phyloP scores from a whole-genome alignment of 2,329 filamentous ascomycete genomes.

The Aspergillus neotritici region DNA sequence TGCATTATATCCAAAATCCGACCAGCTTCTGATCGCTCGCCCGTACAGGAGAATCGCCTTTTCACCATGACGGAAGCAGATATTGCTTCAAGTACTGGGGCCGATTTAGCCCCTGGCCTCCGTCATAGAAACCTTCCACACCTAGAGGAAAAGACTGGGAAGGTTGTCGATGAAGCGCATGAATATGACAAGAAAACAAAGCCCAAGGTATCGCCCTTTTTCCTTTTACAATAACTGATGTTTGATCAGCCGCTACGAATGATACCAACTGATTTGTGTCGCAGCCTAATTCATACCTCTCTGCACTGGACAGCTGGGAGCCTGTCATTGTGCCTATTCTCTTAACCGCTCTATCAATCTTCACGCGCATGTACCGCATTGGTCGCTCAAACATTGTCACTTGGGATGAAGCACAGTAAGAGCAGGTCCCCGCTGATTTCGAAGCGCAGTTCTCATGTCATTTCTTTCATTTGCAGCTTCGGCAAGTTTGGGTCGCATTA shows the following conservation, averaged over 20 bases:
- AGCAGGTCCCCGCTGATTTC: neutral
- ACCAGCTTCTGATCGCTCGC: too few relatives aligned
- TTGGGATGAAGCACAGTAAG: conserved; percentile 71
- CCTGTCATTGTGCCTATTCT: conserved; percentile 58
- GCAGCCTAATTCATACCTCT: conserved; percentile 33
- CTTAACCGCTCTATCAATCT: conserved; percentile 58
- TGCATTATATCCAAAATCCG: too few relatives aligned
- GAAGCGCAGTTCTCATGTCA: neutral
- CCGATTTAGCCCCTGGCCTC: conserved; percentile 31
- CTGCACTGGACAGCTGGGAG: conserved; percentile 53
- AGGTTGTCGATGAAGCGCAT: conserved; percentile 15
- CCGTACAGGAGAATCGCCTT: neutral
- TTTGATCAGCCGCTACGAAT: neutral
- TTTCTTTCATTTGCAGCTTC: conserved; percentile 30
- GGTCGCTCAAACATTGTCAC: conserved; percentile 66
- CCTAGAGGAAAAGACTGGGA: conserved; percentile 23
- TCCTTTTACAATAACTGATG: conserved; percentile 1
- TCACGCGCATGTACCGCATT: conserved; percentile 64
- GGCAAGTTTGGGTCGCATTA: conserved; percentile 97
- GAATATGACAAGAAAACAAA: conserved; percentile 32
- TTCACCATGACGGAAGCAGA: conserved; percentile 29
- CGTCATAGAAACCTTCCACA: conserved; percentile 40
- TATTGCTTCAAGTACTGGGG: conserved; percentile 31
- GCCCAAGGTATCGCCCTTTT: conserved; percentile 26
- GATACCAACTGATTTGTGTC: neutral